phyloP scores from a whole-genome alignment of 768 basidiomycete genomes.

The Thelephora aurantiotincta region DNA sequence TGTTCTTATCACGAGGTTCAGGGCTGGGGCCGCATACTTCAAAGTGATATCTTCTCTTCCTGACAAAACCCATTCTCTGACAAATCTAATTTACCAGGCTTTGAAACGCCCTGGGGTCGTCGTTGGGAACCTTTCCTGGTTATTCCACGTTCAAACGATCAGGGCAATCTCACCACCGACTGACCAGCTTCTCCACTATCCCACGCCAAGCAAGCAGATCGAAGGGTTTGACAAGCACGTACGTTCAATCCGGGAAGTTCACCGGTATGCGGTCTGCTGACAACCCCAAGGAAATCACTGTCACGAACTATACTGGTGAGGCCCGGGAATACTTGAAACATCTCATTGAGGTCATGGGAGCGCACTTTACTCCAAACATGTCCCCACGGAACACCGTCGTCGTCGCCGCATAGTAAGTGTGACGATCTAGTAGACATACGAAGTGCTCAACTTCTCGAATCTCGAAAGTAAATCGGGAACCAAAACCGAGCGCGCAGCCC shows the following conservation, averaged over 20 bases:
- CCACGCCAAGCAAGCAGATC: constrained; percentile 48
- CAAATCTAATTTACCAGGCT: constrained; percentile 32
- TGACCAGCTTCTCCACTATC: constrained; percentile 76
- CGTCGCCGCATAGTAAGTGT: constrained; percentile 68
- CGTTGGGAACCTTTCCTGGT: constrained; percentile 62
- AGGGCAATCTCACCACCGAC: constrained; percentile 48
- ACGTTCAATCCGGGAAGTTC: constrained; percentile 13
- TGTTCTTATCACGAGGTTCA: constrained; percentile 55
- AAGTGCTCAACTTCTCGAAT: not conserved
- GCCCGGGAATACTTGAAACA: constrained; percentile 81
- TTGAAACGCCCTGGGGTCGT: constrained; percentile 42
- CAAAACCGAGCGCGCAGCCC: constrained; percentile 60
- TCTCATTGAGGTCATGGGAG: constrained; percentile 66
- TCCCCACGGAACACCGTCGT: constrained; percentile 63
- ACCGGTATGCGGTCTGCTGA: not conserved
- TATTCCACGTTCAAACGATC: constrained; percentile 62
- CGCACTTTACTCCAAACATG: constrained; percentile 73
- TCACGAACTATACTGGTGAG: constrained; percentile 83
- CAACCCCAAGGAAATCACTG: constrained; percentile 47
- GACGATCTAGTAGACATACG: not conserved
- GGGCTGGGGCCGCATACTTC: constrained; percentile 58
- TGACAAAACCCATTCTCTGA: not conserved
- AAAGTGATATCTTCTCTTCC: constrained; percentile 28
- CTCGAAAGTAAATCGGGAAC: constrained; percentile 11
- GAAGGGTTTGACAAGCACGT: constrained; percentile 50